Base-by-base conservation (phyloP, 2,329 filamentous ascomycete species). In the Cordyceps fumosorosea region DNA sequence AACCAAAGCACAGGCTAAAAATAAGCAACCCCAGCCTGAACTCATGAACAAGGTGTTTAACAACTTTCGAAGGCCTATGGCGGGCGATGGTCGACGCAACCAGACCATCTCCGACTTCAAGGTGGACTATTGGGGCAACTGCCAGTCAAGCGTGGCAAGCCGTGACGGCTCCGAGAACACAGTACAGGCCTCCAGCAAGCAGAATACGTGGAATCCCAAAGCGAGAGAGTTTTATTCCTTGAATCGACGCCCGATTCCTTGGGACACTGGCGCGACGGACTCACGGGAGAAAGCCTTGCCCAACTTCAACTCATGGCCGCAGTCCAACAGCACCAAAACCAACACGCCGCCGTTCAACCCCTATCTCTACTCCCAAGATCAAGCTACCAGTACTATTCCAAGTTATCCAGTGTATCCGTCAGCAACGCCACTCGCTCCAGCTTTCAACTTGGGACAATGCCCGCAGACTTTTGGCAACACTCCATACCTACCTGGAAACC, bases 221-320 rank as follows among this genome's bases (percentile, higher is more conserved):
- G 72, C 72, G 45, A 70, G 72, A 60, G 72, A 74, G 50, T 74
- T 74, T 55, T 64, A 62, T 2, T 18, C 22, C 10, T n/a, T 29
- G 29, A 29, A 29, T 7, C 58, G 58, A 8, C 50, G 58, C 14
- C 37, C 48, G n/a, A 18, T 29, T 18, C 47, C 18, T 5, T 60
- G 40, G 50, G 20, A 48, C 1, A 54, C 37, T 26, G 34, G 14
- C 26, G 3, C 4, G 16, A 4, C 40, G 16, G 40, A n/a, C 3
- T 14, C 20, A 16, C 58, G 10, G 14, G 40, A 40, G 4, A 48
- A 47, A 10, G 18, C n/a, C 4, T 3, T 48, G 11, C 50, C 5
- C 18, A 37, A 34, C 20, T 34, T 24, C 24, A 29, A 47, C 22
- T 8, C 50, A 32, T 22, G 53, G 50, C 50, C 56, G 10, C 45